Percentiles rank a stretch among this genome's conserved stretches.
Evolutionary conservation across 148 eudicot genomes (phyloP).

Genomic region (Polygonum maritimum): DNA sequence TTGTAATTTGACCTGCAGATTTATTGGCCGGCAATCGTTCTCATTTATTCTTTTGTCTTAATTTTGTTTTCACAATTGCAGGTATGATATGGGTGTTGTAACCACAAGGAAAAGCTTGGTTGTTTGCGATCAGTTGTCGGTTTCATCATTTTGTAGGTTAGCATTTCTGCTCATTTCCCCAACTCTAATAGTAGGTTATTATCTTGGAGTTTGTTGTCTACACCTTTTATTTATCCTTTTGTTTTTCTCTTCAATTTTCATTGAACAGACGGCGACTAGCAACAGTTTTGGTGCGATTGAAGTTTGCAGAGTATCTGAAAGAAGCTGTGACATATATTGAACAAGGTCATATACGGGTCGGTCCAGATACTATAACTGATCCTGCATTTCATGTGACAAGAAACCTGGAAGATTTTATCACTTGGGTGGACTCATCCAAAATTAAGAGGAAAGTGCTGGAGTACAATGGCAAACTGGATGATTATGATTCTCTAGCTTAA

Average conservation of each 20-base stretch:
- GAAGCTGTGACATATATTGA: conserved; percentile 87
- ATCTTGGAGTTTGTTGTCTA: no score
- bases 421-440: conserved; percentile 93
- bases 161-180: conserved; percentile 1
- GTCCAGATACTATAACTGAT: conserved; percentile 87
- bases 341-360: conserved; percentile 93
- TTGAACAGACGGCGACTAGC: conserved; percentile 65
- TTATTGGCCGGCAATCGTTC: not conserved
- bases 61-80: conserved; percentile 17
- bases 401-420: conserved; percentile 87
- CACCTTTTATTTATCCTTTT: not conserved
- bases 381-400: conserved; percentile 96
- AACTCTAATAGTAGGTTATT: no score
- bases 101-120: conserved; percentile 69
- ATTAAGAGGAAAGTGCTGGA: conserved; percentile 63
- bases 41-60: not conserved
- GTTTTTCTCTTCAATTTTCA: not conserved
- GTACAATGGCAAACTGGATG: conserved; percentile 81
- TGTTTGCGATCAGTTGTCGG: conserved; percentile 60
- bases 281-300: conserved; percentile 46
- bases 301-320: conserved; percentile 74
- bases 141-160: conserved; percentile 80
- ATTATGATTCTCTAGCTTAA: conserved; percentile 65
- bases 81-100: conserved; percentile 92
- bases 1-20: not conserved